Conservation (phyloP, 148 eudicot species). For the Vaccinium macrocarpon region DNA sequence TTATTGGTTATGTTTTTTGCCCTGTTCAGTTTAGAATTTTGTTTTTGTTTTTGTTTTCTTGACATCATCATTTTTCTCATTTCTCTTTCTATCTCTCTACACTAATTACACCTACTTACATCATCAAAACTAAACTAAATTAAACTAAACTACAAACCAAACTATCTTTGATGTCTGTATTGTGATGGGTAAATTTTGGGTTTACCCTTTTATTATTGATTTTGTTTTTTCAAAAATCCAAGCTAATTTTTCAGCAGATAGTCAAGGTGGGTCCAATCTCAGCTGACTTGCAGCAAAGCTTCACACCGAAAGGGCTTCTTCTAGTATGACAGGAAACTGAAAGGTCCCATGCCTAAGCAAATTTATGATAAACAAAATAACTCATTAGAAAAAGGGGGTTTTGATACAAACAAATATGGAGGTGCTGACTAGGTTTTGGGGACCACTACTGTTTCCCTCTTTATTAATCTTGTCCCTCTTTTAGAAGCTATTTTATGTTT, state of each 20-base stretch:
- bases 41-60: too few species aligned
- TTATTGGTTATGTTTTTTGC: too few species aligned
- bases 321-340: slow-evolving; percentile 15
- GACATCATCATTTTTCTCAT: too few species aligned
- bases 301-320: slow-evolving; percentile 33
- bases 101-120: too few species aligned
- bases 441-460: slow-evolving; percentile 23
- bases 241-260: slow-evolving; percentile 6
- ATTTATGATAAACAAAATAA: not conserved
- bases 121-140: too few species aligned
- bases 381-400: not conserved
- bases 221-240: not conserved
- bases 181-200: not conserved
- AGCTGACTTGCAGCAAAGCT: slow-evolving; percentile 27
- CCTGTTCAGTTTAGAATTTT: too few species aligned
- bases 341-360: slow-evolving; percentile 17
- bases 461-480: slow-evolving; percentile 24
- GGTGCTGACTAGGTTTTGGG: slow-evolving; percentile 31
- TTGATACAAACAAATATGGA: slow-evolving; percentile 18
- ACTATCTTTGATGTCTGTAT: not conserved
- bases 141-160: too few species aligned
- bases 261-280: slow-evolving; percentile 20
- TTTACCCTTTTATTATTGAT: not conserved
- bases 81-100: too few species aligned
- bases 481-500: slow-evolving; percentile 27